These are phyloP conservation scores for Apiotrichum siamense DNA, from an alignment of 1,284 basidiomycete species.

Conservation along the genomic window DNA sequence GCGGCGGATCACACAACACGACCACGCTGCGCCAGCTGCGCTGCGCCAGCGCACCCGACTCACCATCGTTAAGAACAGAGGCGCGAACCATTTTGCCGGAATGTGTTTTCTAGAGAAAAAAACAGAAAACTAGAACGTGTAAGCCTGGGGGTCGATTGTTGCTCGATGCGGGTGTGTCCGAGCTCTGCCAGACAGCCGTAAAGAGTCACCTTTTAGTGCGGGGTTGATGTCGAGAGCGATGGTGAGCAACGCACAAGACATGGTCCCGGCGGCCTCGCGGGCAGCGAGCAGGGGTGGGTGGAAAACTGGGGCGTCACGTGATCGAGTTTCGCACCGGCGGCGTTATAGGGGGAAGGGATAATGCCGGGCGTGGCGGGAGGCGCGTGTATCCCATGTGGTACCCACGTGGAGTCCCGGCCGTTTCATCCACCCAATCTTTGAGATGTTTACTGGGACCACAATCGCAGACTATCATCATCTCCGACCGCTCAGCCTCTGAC, in stretches of 20 bases:
- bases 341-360: too few species aligned
- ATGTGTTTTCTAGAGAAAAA: not conserved
- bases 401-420: too few species aligned
- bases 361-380: too few species aligned
- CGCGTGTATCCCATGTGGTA: too few species aligned
- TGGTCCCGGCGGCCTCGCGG: not conserved
- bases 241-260: constrained; percentile 1
- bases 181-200: constrained; percentile 1
- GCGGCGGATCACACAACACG: too few species aligned
- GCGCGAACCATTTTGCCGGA: constrained; percentile 46
- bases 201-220: constrained; percentile 5
- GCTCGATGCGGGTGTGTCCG: constrained; percentile 4
- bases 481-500: not conserved
- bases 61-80: constrained; percentile 52
- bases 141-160: constrained; percentile 2
- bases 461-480: too few species aligned
- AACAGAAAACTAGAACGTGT: not conserved
- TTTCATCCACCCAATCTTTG: too few species aligned
- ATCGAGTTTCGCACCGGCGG: too few species aligned
- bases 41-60: too few species aligned
- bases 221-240: constrained; percentile 17
- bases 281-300: not conserved
- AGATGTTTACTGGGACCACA: too few species aligned
- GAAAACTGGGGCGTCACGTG: not conserved
- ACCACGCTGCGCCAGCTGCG: too few species aligned